These are phyloP conservation scores for Catenaria anguillulae DNA, from an alignment of 371 early-diverging fungal genomes.

Conservation along the genomic window DNA sequence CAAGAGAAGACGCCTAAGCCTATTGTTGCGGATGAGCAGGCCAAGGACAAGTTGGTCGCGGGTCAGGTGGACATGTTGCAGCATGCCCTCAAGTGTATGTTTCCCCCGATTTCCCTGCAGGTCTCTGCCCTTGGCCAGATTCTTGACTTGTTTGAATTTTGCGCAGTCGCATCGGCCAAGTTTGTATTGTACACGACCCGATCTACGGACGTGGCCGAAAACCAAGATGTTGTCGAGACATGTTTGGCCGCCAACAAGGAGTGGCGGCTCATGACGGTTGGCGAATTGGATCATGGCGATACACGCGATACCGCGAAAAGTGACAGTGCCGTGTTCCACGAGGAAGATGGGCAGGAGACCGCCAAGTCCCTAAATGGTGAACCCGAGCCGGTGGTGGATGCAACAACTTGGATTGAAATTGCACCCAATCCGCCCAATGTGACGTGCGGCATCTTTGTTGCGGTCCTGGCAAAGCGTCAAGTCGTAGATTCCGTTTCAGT, in stretches of 20 bases:
- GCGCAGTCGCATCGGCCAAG: background rate
- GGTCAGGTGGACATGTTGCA: background rate
- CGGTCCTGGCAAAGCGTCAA: background rate
- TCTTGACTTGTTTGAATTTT: too few species aligned
- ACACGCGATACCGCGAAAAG: background rate
- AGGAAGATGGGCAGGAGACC: background rate
- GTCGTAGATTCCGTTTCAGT: background rate
- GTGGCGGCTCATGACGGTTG: background rate
- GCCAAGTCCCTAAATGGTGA: too few species aligned
- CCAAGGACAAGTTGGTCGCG: background rate
- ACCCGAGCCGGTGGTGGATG: background rate
- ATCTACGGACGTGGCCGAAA: background rate
- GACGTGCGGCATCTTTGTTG: background rate
- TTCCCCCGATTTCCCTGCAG: background rate
- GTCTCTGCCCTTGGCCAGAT: too few species aligned
- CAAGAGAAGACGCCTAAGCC: background rate
- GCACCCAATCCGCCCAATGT: background rate
- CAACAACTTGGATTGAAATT: background rate
- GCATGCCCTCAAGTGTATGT: background rate
- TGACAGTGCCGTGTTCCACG: background rate
- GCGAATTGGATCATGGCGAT: background rate
- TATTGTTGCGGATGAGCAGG: background rate
- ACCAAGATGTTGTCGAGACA: background rate
- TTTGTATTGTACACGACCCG: background rate
- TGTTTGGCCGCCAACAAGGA: background rate